Base-by-base conservation (phyloP, 441 rosid species). In the Omphalea diandra region DNA sequence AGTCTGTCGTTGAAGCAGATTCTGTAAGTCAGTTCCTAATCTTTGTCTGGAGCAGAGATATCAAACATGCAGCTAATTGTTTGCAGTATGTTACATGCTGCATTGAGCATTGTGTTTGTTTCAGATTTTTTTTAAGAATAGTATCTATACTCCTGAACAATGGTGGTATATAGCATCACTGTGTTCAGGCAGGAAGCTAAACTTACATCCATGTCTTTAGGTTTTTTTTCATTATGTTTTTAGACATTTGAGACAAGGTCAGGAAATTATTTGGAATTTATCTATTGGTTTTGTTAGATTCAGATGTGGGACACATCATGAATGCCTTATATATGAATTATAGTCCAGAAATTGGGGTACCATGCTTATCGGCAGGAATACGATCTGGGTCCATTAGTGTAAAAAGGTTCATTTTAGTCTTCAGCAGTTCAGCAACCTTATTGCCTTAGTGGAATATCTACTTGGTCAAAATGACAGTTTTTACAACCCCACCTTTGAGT, bases 1-100 rank as follows among this genome's bases (percentile, higher is more conserved):
- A 88, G 75, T 72, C 67, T 1, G 79, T 88, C 31, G 80, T 91
- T 20, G 98, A 94, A 82, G 85, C 78, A 26, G 97, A 87, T 67
- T 75, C 91, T 32, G 96, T 89, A 82, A 82, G 95, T 75, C 61
- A 7, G 40, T 68, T 63, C 63, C 56, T 67, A 14, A 64, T 65
- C 41, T 46, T 60, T 68, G 7, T 55, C 43, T 52, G 38, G 0
- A 52, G 24, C 4, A 43, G 31, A 36, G 41, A 63, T 68, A 15
- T 33, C 11, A 7, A 63, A 43, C 20, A 29, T 43, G 26, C 27
- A 7, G 47, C 57, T 7, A 20, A 12, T 62, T 17, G 22, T 57
- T 22, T 22, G 38, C 9, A 32, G 63, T 46, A n/a, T 20, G 15
- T 11, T 18, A 55, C 46, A 72, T 63, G 40, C 38, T 59, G 12